phyloP scores from a whole-genome alignment of 78 protist species.

The Polysphondylium violaceum region DNA sequence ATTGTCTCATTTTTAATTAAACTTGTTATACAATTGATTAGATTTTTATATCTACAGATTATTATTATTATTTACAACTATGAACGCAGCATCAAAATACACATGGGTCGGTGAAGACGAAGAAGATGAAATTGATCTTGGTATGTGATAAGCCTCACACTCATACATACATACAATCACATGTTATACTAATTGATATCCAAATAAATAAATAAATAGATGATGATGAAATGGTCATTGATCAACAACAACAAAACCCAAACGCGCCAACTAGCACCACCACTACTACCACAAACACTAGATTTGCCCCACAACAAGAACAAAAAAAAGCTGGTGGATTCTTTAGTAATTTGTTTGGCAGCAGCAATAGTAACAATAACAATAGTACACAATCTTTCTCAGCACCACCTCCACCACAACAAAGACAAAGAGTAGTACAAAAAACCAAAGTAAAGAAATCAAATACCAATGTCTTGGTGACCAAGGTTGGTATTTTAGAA shows the following conservation, averaged over 20 bases:
- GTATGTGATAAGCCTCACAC: too few species aligned
- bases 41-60: too few species aligned
- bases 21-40: too few species aligned
- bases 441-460: constrained; percentile 52
- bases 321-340: too few species aligned
- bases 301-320: not conserved
- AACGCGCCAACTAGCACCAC: not conserved
- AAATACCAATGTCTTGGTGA: constrained; percentile 55
- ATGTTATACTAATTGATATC: not conserved
- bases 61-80: too few species aligned
- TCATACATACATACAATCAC: not conserved
- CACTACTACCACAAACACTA: not conserved
- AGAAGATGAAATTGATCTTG: constrained; percentile 39
- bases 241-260: not conserved
- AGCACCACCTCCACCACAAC: not conserved
- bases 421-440: not conserved
- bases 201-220: not conserved
- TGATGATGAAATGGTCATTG: not conserved
- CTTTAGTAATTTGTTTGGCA: not conserved
- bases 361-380: constrained; percentile 6
- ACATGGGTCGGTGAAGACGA: constrained; percentile 24
- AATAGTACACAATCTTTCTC: not conserved
- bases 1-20: too few species aligned
- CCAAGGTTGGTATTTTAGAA: constrained; percentile 34
- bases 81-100: constrained; percentile 30